These are phyloP conservation scores for Retiboletus fuscus DNA, from an alignment of 1,284 basidiomycete species.

Conservation along the genomic window DNA sequence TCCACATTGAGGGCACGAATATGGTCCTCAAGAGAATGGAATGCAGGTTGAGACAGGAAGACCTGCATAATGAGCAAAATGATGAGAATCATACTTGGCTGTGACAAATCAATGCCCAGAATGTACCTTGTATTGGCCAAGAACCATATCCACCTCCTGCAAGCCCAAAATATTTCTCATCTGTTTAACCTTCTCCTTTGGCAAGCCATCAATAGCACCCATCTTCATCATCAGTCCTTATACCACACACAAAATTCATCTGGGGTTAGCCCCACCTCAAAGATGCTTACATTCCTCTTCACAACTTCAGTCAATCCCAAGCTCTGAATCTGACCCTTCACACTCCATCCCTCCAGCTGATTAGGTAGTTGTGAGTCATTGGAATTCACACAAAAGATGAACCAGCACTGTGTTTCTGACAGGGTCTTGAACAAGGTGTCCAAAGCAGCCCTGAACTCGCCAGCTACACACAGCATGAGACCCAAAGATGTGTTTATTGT, in stretches of 20 bases:
- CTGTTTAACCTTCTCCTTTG: constrained; percentile 67
- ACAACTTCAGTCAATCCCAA: constrained; percentile 86
- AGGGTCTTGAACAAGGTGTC: constrained; percentile 90
- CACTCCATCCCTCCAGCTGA: constrained; percentile 90
- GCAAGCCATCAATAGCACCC: constrained; percentile 64
- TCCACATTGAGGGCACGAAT: constrained; percentile 86
- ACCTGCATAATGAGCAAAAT: constrained; percentile 65
- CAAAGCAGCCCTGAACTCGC: constrained; percentile 78
- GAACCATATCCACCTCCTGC: constrained; percentile 79
- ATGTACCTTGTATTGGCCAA: constrained; percentile 87
- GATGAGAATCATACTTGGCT: constrained; percentile 19
- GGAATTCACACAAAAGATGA: constrained; percentile 91
- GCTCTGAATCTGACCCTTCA: constrained; percentile 92
- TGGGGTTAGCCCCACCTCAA: constrained; percentile 88
- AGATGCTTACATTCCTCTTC: constrained; percentile 73
- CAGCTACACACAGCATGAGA: too few species aligned
- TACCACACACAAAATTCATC: constrained; percentile 92
- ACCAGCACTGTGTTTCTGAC: constrained; percentile 92
- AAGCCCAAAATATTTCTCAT: constrained; percentile 73
- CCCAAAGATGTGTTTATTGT: too few species aligned
- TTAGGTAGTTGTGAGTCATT: constrained; percentile 97
- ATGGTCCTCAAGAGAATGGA: constrained; percentile 91
- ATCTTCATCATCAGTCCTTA: constrained; percentile 62
- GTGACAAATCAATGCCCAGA: too few species aligned
- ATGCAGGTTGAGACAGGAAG: constrained; percentile 89